Percentiles rank a stretch among this genome's conserved stretches.
Conservation (phyloP, 2,329 filamentous ascomycete genomes). For the Curvularia sp. region DNA sequence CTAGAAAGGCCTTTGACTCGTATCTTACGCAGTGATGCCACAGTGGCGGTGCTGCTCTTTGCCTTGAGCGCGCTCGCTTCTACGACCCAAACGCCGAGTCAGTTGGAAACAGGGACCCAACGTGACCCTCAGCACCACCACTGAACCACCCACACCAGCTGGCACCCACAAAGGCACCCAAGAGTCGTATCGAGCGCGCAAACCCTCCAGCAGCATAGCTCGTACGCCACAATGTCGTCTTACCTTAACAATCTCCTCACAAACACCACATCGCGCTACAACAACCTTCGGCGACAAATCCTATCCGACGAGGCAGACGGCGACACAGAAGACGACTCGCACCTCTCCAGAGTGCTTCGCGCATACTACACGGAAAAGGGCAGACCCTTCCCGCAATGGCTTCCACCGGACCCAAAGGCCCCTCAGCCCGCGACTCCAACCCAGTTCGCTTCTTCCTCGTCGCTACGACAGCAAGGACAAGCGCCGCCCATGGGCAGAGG, state of each 20-base stretch:
- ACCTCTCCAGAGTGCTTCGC: slow-evolving; percentile 91
- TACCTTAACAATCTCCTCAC: slow-evolving; percentile 79
- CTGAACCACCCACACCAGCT: slow-evolving; percentile 10
- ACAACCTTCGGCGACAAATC: slow-evolving; percentile 67
- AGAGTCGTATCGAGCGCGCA: not conserved
- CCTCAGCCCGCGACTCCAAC: slow-evolving; percentile 55
- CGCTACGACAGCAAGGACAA: slow-evolving; percentile 44
- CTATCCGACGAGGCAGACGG: slow-evolving; percentile 67
- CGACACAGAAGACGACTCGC: slow-evolving; percentile 81
- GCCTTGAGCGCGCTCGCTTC: slow-evolving; percentile 15
- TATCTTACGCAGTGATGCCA: not conserved
- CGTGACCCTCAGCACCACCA: slow-evolving; percentile 11
- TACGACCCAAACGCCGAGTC: slow-evolving; percentile 20
- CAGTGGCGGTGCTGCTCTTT: slow-evolving; percentile 7
- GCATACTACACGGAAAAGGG: slow-evolving; percentile 92
- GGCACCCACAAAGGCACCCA: slow-evolving; percentile 6
- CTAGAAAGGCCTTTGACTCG: not conserved
- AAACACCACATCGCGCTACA: slow-evolving; percentile 64
- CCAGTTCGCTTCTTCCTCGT: slow-evolving; percentile 62
- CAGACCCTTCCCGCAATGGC: slow-evolving; percentile 81
- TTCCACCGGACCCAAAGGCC: slow-evolving; percentile 86
- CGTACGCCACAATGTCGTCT: slow-evolving; percentile 59
- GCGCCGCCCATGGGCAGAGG: slow-evolving; percentile 33
- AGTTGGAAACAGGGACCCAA: slow-evolving; percentile 24
- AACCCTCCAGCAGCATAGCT: not conserved